A percentile compares a stretch with the other conserved stretches of the same genome.
Conservation (phyloP, 2,329 filamentous ascomycete species). For the Lecanicillium sp. region DNA sequence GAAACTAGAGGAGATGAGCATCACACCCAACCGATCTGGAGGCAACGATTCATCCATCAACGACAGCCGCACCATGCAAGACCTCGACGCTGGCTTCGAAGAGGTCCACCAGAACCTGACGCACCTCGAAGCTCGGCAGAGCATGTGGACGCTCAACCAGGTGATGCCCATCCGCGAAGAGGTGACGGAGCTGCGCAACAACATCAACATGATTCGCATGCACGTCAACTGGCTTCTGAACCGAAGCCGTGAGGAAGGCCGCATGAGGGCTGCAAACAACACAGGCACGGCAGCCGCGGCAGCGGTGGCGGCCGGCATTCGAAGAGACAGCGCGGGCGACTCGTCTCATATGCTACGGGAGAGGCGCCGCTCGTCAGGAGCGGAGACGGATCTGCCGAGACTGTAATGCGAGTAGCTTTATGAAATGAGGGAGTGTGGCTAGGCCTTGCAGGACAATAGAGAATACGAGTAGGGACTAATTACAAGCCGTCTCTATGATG, state of each 20-base stretch:
- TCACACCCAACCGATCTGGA: slow-evolving; percentile 28
- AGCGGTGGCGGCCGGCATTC: slow-evolving; percentile 14
- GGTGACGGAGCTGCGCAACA: slow-evolving; percentile 51
- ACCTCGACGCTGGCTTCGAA: slow-evolving; percentile 39
- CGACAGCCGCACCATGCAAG: slow-evolving; percentile 38
- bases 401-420: slow-evolving; percentile 17
- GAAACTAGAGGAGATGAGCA: slow-evolving; percentile 31
- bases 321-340: slow-evolving; percentile 22
- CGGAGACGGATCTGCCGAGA: slow-evolving; percentile 30
- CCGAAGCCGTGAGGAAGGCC: slow-evolving; percentile 39
- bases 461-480: too few species aligned
- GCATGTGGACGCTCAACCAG: slow-evolving; percentile 54
- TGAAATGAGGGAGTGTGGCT: too few species aligned
- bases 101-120: slow-evolving; percentile 48
- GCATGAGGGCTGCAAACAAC: slow-evolving; percentile 28
- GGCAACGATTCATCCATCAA: slow-evolving; percentile 35
- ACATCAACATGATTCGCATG: slow-evolving; percentile 50
- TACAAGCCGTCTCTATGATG: too few species aligned
- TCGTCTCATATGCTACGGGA: slow-evolving; percentile 21
- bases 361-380: slow-evolving; percentile 28
- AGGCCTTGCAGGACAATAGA: too few species aligned
- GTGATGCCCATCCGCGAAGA: slow-evolving; percentile 55
- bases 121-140: slow-evolving; percentile 52
- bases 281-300: slow-evolving; percentile 18
- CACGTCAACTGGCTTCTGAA: slow-evolving; percentile 53